These are phyloP conservation scores for Tremella fuciformis DNA, from an alignment of 768 basidiomycete genomes.

Conservation along the genomic window DNA sequence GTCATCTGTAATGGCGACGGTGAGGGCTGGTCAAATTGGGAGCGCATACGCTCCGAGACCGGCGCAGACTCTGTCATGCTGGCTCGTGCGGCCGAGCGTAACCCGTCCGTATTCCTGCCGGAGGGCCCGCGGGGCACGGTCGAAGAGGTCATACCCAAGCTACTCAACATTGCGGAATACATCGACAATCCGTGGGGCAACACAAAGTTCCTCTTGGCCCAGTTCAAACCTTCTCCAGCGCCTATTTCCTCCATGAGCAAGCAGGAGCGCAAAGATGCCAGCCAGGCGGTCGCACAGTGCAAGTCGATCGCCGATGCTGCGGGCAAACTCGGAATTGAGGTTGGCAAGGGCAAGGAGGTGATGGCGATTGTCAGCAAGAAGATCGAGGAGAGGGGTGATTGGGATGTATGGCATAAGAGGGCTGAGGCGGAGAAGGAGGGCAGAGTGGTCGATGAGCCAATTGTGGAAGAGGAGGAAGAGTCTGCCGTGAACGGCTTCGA, in stretches of 20 bases:
- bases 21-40: constrained; percentile 70
- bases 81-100: constrained; percentile 88
- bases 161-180: constrained; percentile 58
- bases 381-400: constrained; percentile 5
- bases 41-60: constrained; percentile 68
- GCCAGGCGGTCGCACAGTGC: constrained; percentile 60
- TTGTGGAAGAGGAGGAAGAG: background rate
- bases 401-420: constrained; percentile 21
- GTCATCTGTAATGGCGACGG: constrained; percentile 95
- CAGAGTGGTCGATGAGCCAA: constrained; percentile 18
- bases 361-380: constrained; percentile 22
- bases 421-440: constrained; percentile 24
- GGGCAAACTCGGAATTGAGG: constrained; percentile 17
- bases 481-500: constrained; percentile 16
- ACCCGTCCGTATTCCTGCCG: constrained; percentile 80
- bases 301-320: constrained; percentile 55
- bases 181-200: constrained; percentile 74
- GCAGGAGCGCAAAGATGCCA: constrained; percentile 60
- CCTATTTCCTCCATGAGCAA: constrained; percentile 57
- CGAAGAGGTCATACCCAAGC: constrained; percentile 70
- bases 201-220: constrained; percentile 81
- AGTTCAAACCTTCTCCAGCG: constrained; percentile 70
- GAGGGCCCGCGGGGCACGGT: constrained; percentile 61
- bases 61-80: constrained; percentile 96
- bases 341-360: constrained; percentile 20